Base-by-base conservation (phyloP, 2,329 filamentous ascomycete genomes). In the Alternaria hordeiaustralica region DNA sequence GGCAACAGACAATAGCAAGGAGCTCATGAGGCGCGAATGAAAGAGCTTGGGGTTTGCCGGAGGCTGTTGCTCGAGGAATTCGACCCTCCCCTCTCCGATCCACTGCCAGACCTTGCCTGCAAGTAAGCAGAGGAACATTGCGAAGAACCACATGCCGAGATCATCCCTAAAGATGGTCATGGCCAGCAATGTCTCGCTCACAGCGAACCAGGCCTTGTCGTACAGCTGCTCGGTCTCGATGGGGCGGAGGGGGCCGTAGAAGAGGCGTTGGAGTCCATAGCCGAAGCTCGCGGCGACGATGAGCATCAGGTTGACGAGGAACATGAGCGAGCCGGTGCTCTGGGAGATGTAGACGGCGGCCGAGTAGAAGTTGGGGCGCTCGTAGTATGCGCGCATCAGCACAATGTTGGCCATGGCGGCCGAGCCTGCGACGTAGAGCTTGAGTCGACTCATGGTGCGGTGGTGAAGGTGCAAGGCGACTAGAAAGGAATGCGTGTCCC, bases 101-200 rank as follows among this genome's bases (percentile, higher is more conserved):
- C 96, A 99, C 59, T 94, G 93, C 94, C 96, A 99, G 51, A 99
- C 92, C 82, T 98, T 98, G 58, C 94, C 94, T 4, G 94, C 95
- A 50, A 99, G 88, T 43, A 99, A 86, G 25, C 91, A 90, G 15
- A 96, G 92, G 80, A 99, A 98, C 94, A 99, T 98, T 74, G 96
- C 89, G 63, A 99, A 85, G 76, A 98, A 97, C 90, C 94, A 96
- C 45, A 92, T 92, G 47, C 96, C 95, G 18, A 99, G 89, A 78
- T 98, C 94, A 67, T 97, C 96, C 47, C 96, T 87, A 81, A 99
- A 98, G 69, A 97, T 97, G 28, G 96, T 97, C 95, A 99, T 98
- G 28, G 96, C 96, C 68, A 99, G 85, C 76, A 94, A 93, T 68
- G 96, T 99, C 83, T 99, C 96, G 50, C 95, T 97, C 44, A 98